Base-by-base conservation (phyloP, 2,329 filamentous ascomycete species). In the Lasiodiplodia theobromae region DNA sequence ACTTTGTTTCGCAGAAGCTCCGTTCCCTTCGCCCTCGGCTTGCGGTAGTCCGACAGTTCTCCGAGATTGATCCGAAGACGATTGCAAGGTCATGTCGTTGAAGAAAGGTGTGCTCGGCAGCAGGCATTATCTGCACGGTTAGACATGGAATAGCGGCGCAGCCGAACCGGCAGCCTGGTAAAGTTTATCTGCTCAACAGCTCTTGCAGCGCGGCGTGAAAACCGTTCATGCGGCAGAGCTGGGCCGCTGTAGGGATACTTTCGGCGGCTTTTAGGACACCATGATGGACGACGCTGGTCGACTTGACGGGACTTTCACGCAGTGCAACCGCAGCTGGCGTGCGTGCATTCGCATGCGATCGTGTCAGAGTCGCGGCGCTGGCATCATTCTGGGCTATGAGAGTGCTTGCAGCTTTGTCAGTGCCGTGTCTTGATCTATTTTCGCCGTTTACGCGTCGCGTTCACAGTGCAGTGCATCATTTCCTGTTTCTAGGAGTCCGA, bases 151-250 rank as follows among this genome's bases (percentile, higher is more conserved):
- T 40, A 31, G 31, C 44, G 18, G n/a, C 6, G 10, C 44, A 16
- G 31, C 60, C 31, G 44, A 52, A 64, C 60, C 60, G 47, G 18
- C n/a, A 31, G 60, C 60, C 47, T 64, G 60, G 60, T 47, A 52
- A 64, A 64, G 44, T 64, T 52, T 64, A 52, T 52, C 21, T 64
- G 44, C 47, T 53, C 60, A 64, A 64, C 44, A 52, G 23, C 47
- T 38, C 38, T 16, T 14, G 6, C 21, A 11, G n/a, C 25, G 40
- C 58, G 14, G 14, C 10, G 47, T n/a, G 5, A 4, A n/a, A 6
- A 6, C 37, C 18, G 53, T 8, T 23, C 44, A 14, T n/a, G 31
- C 3, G 16, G 14, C 16, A 18, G 16, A 25, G 25, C 16, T 16
- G 8, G 8, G 31, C 34, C 18, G 44, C 44, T 21, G 44, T 47